Conservation (phyloP, 495 filamentous ascomycete species). For the Cryomyces minteri region DNA sequence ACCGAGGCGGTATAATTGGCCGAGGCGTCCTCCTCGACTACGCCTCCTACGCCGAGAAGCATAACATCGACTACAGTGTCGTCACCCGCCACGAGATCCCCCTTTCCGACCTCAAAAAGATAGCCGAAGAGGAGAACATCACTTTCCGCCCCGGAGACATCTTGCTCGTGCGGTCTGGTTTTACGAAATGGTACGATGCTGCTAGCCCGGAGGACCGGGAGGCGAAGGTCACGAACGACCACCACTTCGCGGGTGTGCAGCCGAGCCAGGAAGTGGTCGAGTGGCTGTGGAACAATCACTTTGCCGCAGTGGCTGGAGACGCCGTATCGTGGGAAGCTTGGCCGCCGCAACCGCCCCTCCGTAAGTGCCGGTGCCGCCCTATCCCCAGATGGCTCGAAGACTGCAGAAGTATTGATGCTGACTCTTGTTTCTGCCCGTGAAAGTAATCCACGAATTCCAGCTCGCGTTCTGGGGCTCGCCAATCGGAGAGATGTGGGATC, state of each 20-base stretch:
- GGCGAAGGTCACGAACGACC: constrained; percentile 13
- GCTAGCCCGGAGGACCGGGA: constrained; percentile 16
- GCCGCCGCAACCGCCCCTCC: constrained; percentile 7
- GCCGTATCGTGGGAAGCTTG: constrained; percentile 27
- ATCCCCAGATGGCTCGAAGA: neutral
- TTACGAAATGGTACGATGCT: constrained; percentile 23
- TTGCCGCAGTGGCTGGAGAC: constrained; percentile 35
- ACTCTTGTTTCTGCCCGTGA: neutral
- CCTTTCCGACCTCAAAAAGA: constrained; percentile 20
- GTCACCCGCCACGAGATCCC: constrained; percentile 25
- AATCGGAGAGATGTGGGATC: constrained; percentile 41
- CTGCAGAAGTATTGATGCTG: neutral
- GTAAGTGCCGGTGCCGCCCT: constrained; percentile 3
- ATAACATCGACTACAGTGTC: constrained; percentile 21
- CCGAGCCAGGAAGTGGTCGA: constrained; percentile 22
- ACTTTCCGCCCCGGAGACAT: constrained; percentile 31
- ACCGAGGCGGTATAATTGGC: constrained; percentile 26
- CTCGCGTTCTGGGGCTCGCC: constrained; percentile 37
- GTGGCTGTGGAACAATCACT: constrained; percentile 31
- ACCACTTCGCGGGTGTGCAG: constrained; percentile 28
- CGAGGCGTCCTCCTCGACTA: constrained; percentile 41
- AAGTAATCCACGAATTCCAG: constrained; percentile 30
- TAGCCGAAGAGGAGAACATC: constrained; percentile 19
- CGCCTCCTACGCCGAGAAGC: constrained; percentile 17
- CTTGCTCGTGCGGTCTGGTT: constrained; percentile 34